Percentiles rank a stretch among this genome's conserved stretches.
Evolutionary conservation across 768 basidiomycete genomes (phyloP).

Genomic region (Polyporus arcularius): DNA sequence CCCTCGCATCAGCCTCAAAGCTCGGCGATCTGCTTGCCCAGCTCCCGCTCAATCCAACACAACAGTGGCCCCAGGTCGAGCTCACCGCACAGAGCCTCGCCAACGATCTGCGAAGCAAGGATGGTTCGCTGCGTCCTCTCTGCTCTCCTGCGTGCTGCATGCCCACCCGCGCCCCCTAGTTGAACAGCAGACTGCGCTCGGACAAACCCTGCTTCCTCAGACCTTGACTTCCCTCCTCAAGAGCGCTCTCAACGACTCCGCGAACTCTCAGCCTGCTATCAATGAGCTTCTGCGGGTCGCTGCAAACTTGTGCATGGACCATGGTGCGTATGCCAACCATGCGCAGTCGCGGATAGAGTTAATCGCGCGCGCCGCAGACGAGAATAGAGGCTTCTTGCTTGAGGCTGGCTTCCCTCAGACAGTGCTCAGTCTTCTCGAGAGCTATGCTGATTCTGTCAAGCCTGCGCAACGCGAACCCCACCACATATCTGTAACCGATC

Average conservation of each 20-base stretch:
- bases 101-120: slow-evolving; percentile 59
- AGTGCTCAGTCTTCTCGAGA: slow-evolving; percentile 66
- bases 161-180: slow-evolving; percentile 40
- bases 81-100: slow-evolving; percentile 57
- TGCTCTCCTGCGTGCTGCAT: slow-evolving; percentile 14
- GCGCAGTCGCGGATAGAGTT: neutral
- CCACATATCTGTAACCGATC: slow-evolving; percentile 57
- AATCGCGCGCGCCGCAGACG: slow-evolving; percentile 50
- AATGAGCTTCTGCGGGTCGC: slow-evolving; percentile 75
- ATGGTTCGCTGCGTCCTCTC: slow-evolving; percentile 31
- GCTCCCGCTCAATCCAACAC: slow-evolving; percentile 33
- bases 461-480: slow-evolving; percentile 42
- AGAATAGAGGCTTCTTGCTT: slow-evolving; percentile 69
- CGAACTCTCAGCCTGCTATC: slow-evolving; percentile 48
- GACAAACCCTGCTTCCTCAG: slow-evolving; percentile 63
- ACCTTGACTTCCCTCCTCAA: slow-evolving; percentile 63
- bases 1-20: slow-evolving; percentile 28
- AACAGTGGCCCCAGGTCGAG: slow-evolving; percentile 54
- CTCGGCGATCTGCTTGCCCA: slow-evolving; percentile 36
- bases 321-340: slow-evolving; percentile 48
- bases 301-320: slow-evolving; percentile 85
- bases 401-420: slow-evolving; percentile 72
- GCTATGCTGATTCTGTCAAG: slow-evolving; percentile 54
- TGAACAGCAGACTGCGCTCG: slow-evolving; percentile 72
- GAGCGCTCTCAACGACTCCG: slow-evolving; percentile 50